Conservation (phyloP, 768 basidiomycete species). For the Leccinellum albellum region DNA sequence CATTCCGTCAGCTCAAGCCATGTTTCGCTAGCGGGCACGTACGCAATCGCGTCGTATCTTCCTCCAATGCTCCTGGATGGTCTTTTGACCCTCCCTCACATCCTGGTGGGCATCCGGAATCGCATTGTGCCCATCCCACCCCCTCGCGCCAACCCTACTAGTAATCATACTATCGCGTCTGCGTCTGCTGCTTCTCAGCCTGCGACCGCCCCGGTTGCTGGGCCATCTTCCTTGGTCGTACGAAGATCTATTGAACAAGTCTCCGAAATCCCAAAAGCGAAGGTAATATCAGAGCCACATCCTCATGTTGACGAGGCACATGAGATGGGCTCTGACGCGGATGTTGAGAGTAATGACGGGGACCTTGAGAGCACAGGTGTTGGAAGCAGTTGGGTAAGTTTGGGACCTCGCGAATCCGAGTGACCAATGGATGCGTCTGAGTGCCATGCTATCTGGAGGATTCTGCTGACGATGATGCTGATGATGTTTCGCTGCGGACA, state of each 20-base stretch:
- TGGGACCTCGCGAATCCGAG: conserved; percentile 32
- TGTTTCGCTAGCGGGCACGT: conserved; percentile 56
- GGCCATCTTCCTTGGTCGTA: neutral
- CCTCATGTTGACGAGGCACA: conserved; percentile 15
- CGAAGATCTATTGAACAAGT: conserved; percentile 4
- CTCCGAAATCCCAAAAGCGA: conserved; percentile 13
- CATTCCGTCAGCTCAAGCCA: conserved; percentile 3
- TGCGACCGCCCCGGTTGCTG: conserved; percentile 4
- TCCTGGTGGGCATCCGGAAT: conserved; percentile 61
- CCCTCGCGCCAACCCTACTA: conserved; percentile 31
- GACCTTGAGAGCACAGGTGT: conserved; percentile 49
- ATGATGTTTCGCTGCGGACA: neutral
- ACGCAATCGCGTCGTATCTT: conserved; percentile 65
- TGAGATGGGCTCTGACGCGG: conserved; percentile 61
- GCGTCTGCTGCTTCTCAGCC: conserved; percentile 9
- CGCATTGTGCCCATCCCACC: conserved; percentile 53
- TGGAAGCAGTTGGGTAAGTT: conserved; percentile 69
- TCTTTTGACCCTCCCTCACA: conserved; percentile 62
- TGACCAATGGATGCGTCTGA: conserved; percentile 5
- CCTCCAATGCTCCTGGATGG: conserved; percentile 61
- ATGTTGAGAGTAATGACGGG: conserved; percentile 61
- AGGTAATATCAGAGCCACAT: conserved; percentile 5
- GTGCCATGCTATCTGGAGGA: neutral
- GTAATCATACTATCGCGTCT: conserved; percentile 23
- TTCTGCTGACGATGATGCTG: neutral